phyloP scores from a whole-genome alignment of 495 filamentous ascomycete species.

The Pseudevernia furfuracea region DNA sequence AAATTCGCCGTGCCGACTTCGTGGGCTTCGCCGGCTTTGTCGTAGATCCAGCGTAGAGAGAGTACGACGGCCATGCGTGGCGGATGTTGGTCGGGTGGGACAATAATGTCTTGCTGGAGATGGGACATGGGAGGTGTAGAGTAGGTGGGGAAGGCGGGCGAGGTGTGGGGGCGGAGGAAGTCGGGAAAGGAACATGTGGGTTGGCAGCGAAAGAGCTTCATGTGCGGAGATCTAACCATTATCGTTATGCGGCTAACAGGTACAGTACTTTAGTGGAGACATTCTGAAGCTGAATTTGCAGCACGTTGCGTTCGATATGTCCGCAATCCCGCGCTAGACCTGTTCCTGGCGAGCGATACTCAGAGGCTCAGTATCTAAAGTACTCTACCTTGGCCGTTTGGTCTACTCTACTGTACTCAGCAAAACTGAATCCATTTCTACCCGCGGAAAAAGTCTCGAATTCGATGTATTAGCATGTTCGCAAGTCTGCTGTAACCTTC shows the following conservation, averaged over 20 bases:
- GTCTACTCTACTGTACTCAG: background rate
- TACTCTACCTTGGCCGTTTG: background rate
- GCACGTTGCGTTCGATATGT: background rate
- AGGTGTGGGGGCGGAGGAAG: background rate
- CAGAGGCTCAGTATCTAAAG: no score
- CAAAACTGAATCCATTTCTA: no score
- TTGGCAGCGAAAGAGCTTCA: background rate
- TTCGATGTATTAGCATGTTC: background rate
- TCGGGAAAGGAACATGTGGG: background rate
- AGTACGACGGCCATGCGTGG: constrained; percentile 52
- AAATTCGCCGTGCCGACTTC: constrained; percentile 62
- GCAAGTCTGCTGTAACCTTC: background rate
- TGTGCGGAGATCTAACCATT: constrained; percentile 1
- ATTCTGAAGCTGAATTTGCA: background rate
- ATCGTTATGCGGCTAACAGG: background rate
- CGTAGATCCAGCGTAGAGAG: constrained; percentile 58
- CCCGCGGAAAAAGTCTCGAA: no score
- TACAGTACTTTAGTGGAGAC: background rate
- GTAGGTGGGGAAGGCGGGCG: background rate
- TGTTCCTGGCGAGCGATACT: constrained; percentile 1
- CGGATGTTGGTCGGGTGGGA: background rate
- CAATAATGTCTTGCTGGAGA: background rate
- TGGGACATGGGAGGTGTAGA: background rate
- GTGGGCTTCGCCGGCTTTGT: constrained; percentile 90
- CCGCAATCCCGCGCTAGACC: background rate